Base-by-base conservation (phyloP, 345 rosid species). In the Gossypium australe region DNA sequence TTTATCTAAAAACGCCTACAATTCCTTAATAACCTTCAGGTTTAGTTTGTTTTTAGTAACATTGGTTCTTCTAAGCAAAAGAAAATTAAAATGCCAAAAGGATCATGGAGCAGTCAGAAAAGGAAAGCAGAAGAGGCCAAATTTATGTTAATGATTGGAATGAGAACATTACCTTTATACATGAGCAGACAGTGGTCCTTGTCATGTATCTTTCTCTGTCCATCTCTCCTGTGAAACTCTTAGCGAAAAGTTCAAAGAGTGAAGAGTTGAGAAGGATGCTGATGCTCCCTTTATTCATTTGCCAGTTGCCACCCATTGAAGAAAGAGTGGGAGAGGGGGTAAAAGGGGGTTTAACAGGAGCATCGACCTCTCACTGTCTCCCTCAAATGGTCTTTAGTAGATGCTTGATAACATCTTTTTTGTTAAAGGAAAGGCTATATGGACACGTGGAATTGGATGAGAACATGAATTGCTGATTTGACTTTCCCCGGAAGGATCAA, bases 391-490 rank as follows among this genome's bases (percentile, higher is more conserved):
- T 24, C 67, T 71, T 75, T 72, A 59, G 52, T 34, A 80, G 72
- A 76, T 76, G 73, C 60, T 56, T 60, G 76, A 72, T 70, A 76
- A 67, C 74, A 24, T 76, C 72, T 51, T 72, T 72, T 75, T 75
- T 78, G 45, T 38, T 20, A 62, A 77, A 83, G 76, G 57, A 73
- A 56, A 76, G 76, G 76, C 29, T 41, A 59, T 48, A 64, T 66
- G 29, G 43, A 66, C 47, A 60, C 66, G 52, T 57, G 70, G 70
- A 59, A 76, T 61, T 48, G 73, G 78, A 80, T 24, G 73, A 74
- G 79, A 66, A 78, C 73, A 73, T 60, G 65, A 65, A 72, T 48
- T 60, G 64, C 52, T 70, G 75, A 68, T 55, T 64, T 53, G 20
- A 51, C 73, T 79, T 69, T 72, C 53, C 75, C 47, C 47, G 66